Percentiles rank a stretch among this genome's conserved stretches.
Conservation (phyloP, 108 stramenopile species). For the Nannochloropsis gaditana region DNA sequence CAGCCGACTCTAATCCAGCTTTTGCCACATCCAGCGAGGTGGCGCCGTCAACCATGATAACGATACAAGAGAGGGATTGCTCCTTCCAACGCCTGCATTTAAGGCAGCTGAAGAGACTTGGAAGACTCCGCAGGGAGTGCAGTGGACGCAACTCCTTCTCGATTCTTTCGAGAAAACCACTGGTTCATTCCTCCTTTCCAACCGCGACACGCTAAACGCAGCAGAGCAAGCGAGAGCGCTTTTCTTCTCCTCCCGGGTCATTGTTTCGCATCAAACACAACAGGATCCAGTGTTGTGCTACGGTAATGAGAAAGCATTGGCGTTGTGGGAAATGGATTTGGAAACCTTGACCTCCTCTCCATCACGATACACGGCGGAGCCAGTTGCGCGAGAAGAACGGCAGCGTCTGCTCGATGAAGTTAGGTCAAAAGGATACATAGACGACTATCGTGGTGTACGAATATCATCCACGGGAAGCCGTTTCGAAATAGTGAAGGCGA, state of each 20-base stretch:
- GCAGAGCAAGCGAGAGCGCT: neutral
- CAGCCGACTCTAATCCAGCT: neutral
- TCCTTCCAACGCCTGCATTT: neutral
- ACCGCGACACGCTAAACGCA: neutral
- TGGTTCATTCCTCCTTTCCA: neutral
- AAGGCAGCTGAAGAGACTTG: neutral
- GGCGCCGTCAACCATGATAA: neutral
- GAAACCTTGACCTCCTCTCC: neutral
- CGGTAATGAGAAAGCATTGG: neutral
- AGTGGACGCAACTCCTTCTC: neutral
- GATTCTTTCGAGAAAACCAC: slow-evolving; percentile 8
- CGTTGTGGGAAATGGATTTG: neutral
- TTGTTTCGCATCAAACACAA: slow-evolving; percentile 12
- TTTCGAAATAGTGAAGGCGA: slow-evolving; percentile 1
- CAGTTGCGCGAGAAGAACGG: slow-evolving; percentile 3
- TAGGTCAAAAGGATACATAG: neutral
- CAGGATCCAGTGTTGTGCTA: neutral
- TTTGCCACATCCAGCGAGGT: neutral
- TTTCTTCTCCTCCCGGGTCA: neutral
- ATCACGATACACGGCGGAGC: neutral
- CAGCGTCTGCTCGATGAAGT: slow-evolving; percentile 1
- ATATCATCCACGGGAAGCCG: neutral
- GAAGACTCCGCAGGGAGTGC: neutral
- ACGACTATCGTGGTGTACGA: neutral
- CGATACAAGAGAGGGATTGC: neutral